A percentile compares a stretch with the other conserved stretches of the same genome.
These are phyloP conservation scores for Fusarium agapanthi DNA, from an alignment of 2,329 filamentous ascomycete genomes.

Conservation along the genomic window DNA sequence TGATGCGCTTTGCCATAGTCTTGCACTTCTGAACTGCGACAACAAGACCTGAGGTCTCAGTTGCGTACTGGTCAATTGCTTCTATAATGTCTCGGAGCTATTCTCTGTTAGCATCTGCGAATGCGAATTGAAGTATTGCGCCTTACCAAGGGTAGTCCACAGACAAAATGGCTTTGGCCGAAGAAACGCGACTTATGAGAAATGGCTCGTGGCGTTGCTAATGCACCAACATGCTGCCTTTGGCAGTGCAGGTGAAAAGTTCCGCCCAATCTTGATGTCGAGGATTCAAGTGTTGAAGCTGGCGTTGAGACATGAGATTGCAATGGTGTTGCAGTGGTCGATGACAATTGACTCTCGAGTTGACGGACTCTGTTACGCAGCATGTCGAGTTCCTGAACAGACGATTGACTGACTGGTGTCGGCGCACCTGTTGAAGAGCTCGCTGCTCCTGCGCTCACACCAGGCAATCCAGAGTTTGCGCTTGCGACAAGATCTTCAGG, in stretches of 20 bases:
- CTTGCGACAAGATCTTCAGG: not conserved
- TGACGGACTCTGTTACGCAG: constrained; percentile 22
- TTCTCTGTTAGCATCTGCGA: not conserved
- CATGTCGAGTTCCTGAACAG: constrained; percentile 22
- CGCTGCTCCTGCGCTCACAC: not conserved
- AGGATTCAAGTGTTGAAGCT: constrained; percentile 44
- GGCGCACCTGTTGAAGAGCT: not conserved
- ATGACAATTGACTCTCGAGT: constrained; percentile 22
- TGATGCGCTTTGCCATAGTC: constrained; percentile 60
- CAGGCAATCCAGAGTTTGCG: not conserved
- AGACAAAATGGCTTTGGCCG: constrained; percentile 67
- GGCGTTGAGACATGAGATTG: not conserved
- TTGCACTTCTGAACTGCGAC: constrained; percentile 60
- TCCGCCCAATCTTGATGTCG: constrained; percentile 49
- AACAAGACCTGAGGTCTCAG: constrained; percentile 49
- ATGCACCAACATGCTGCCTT: constrained; percentile 40
- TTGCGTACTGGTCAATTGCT: constrained; percentile 52
- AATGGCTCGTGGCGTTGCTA: constrained; percentile 52
- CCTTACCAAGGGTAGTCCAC: constrained; percentile 55
- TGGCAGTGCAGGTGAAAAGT: constrained; percentile 55
- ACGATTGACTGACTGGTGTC: not conserved
- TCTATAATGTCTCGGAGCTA: constrained; percentile 56
- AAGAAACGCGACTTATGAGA: constrained; percentile 65
- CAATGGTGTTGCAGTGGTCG: not conserved
- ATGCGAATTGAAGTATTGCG: fast-evolving